Evolutionary conservation across 2,329 filamentous ascomycete genomes (phyloP).

Genomic region (Ilyonectria destructans): DNA sequence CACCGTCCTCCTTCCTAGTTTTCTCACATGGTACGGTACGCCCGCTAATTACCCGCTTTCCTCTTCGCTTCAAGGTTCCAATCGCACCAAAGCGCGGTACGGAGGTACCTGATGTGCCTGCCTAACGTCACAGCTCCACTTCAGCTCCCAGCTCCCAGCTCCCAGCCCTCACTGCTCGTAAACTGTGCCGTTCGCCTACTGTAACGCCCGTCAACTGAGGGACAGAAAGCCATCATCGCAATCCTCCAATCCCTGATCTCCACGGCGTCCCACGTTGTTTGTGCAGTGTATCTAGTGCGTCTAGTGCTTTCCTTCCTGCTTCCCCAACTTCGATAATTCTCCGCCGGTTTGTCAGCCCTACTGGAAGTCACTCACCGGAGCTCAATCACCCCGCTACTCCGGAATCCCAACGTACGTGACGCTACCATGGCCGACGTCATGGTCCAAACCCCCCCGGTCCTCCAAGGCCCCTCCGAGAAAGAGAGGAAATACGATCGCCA

Average conservation of each 20-base stretch:
- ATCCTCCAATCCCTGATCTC: not conserved
- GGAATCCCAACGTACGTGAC: constrained; percentile 9
- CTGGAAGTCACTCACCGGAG: constrained; percentile 3
- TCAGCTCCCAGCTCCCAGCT: not conserved
- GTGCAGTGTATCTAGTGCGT: not conserved
- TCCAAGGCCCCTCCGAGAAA: constrained; percentile 72
- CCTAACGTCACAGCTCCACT: not conserved
- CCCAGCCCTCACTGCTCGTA: not conserved
- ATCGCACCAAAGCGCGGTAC: not conserved
- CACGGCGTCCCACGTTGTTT: constrained; percentile 3
- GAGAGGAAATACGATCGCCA: constrained; percentile 93
- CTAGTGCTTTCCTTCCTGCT: not conserved
- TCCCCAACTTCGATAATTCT: not conserved
- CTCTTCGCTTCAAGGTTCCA: not conserved
- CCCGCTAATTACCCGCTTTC: constrained; percentile 1
- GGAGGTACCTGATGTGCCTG: not conserved
- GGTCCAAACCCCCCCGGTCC: constrained; percentile 51
- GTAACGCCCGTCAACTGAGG: not conserved
- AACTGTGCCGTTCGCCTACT: constrained; percentile 10
- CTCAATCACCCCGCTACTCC: constrained; percentile 4
- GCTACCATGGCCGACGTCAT: constrained; percentile 52
- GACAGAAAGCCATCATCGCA: not conserved
- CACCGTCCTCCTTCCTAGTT: not conserved
- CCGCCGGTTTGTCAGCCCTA: not conserved
- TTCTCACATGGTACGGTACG: not conserved